phyloP scores from a whole-genome alignment of 306 rosid genomes.

The Oemleria cerasiformis region DNA sequence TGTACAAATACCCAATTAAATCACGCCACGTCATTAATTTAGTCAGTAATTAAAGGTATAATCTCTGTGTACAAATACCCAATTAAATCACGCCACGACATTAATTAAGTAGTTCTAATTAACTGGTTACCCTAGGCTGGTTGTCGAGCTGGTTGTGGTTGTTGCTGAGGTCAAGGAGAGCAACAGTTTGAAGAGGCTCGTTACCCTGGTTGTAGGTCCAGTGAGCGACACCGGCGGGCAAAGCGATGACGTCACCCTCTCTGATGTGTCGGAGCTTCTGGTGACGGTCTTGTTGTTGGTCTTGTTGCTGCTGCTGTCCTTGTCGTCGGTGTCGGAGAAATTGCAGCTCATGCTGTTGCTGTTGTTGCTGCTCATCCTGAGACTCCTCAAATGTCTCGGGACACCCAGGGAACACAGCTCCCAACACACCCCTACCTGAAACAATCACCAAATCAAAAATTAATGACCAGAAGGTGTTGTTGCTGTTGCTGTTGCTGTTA shows the following conservation, averaged over 20 bases:
- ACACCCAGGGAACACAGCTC: conserved; percentile 38
- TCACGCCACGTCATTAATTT: too few relatives aligned
- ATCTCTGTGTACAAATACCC: conserved; percentile 24
- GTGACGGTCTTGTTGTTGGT: conserved; percentile 25
- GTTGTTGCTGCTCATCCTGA: neutral
- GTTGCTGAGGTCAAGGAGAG: conserved; percentile 44
- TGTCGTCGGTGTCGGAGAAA: conserved; percentile 17
- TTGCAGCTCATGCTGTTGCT: conserved; percentile 9
- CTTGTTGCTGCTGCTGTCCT: conserved; percentile 10
- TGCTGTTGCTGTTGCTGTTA: too few relatives aligned
- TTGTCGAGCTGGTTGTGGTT: conserved; percentile 53
- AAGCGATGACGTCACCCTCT: conserved; percentile 38
- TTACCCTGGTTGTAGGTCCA: conserved; percentile 40
- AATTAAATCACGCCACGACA: neutral
- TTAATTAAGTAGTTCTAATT: neutral
- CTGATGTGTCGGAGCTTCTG: conserved; percentile 33
- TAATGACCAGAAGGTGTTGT: too few relatives aligned
- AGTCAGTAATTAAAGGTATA: conserved; percentile 24
- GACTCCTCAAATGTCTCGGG: conserved; percentile 39
- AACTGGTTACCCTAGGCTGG: conserved; percentile 42
- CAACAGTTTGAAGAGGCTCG: conserved; percentile 27
- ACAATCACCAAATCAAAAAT: neutral
- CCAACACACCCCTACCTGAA: conserved; percentile 33
- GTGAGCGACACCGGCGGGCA: conserved; percentile 37
- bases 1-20: too few relatives aligned